Conservation (phyloP, 805 yeast species). For the Candida pini region DNA sequence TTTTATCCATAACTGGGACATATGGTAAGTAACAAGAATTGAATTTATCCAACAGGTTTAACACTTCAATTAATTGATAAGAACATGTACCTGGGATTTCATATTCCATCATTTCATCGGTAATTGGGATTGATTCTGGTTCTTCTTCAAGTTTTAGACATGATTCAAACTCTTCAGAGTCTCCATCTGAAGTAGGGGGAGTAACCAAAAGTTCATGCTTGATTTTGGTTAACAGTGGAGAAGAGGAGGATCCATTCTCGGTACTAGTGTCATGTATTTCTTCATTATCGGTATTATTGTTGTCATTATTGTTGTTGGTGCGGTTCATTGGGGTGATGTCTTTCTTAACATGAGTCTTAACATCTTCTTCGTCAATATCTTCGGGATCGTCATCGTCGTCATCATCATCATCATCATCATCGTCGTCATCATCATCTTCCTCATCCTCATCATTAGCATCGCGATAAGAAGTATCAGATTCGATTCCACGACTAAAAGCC, state of each 20-base stretch:
- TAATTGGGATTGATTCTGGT: not conserved
- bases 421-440: not conserved
- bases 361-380: not conserved
- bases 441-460: not conserved
- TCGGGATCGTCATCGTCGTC: not conserved
- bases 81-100: not conserved
- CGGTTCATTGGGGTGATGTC: too few species aligned
- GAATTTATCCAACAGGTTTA: conserved; percentile 12
- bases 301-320: not conserved
- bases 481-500: too few species aligned
- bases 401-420: not conserved
- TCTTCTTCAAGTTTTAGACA: not conserved
- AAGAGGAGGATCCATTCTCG: not conserved
- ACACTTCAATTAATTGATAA: conserved; percentile 1
- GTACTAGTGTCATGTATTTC: too few species aligned
- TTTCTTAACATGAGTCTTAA: not conserved
- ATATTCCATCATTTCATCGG: not conserved
- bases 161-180: not conserved
- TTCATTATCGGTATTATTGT: not conserved
- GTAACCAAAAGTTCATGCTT: conserved; percentile 3
- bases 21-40: conserved; percentile 15
- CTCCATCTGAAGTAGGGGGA: conserved; percentile 12
- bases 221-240: not conserved
- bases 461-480: too few species aligned
- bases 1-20: conserved; percentile 22